Evolutionary conservation across 306 rosid genomes (phyloP).

Genomic region (Begonia fuchsioides): DNA sequence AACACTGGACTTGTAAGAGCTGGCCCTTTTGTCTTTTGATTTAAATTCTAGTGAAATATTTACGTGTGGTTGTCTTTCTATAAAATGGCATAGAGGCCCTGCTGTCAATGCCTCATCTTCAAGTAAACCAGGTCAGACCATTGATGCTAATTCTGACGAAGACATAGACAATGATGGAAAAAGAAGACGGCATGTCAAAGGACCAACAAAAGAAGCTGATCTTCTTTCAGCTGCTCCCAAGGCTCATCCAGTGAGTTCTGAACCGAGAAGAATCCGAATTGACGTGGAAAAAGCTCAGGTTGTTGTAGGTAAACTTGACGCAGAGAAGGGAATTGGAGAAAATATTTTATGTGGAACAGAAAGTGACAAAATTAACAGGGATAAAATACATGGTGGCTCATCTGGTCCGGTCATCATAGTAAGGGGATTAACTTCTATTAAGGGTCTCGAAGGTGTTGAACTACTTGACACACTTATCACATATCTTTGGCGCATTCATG

Average conservation of each 20-base stretch:
- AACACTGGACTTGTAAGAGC: conserved; percentile 58
- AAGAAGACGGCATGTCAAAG: conserved; percentile 62
- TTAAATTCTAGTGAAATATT: too few species aligned
- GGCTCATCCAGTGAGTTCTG: conserved; percentile 71
- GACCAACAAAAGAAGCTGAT: conserved; percentile 55
- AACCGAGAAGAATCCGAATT: conserved; percentile 58
- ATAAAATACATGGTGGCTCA: conserved; percentile 59
- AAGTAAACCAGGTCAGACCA: conserved; percentile 55
- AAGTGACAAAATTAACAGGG: conserved; percentile 50
- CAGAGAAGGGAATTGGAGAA: conserved; percentile 74
- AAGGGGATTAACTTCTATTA: conserved; percentile 76
- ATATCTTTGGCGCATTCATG: conserved; percentile 93
- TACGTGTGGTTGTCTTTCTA: conserved; percentile 4
- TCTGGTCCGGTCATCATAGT: conserved; percentile 66
- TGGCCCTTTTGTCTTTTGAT: conserved; percentile 1
- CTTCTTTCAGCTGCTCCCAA: conserved; percentile 68
- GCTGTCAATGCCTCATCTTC: conserved; percentile 48
- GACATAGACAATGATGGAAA: conserved; percentile 61
- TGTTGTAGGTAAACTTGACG: conserved; percentile 74
- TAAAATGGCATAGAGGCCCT: conserved; percentile 46
- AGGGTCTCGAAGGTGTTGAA: conserved; percentile 90
- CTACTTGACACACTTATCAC: conserved; percentile 81
- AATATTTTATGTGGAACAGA: conserved; percentile 60
- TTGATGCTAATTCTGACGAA: conserved; percentile 88
- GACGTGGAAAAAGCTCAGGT: conserved; percentile 82